Evolutionary conservation across 805 yeast genomes (phyloP), one percentile per base, ranked within the genome.

Genomic region (Myxozyma vanderwaltii): DNA sequence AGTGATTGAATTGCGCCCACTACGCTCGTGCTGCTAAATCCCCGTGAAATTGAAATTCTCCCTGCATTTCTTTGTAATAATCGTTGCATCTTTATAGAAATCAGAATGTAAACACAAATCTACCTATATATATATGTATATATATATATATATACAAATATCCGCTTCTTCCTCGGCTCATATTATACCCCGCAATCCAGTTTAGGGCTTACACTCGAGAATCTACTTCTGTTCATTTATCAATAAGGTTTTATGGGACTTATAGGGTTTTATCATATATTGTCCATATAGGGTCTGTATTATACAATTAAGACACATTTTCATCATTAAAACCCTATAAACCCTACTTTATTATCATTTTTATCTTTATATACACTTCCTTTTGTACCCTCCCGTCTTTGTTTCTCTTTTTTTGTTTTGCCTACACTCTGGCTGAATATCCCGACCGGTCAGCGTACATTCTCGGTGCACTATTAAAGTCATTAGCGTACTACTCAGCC

Each of bases 381-480:
- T 38, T 38, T 38, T 38, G 23, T 38, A n/a, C 43, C 43, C 21
- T n/a, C 10, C 15, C 43, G 13, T 38, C 17, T 38, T 38, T n/a
- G n/a, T n/a, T n/a, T n/a, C n/a, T n/a, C n/a, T n/a, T n/a, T n/a
- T n/a, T n/a, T n/a, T n/a, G n/a, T n/a, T n/a, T n/a, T n/a, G n/a
- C n/a, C 21, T 38, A 38, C 2, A 38, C 43, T 26, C 57, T 38
- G 19, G 67, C 69, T 35, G 80, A 74, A 15, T 79, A 76, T 5
- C 87, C 88, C 10, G 91, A 83, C 68, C 91, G 84, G 68, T 92
- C 97, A n/a, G 98, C 90, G 76, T 92, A 92, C 79, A 92, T 76
- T 77, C 99, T 86, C 56, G 98, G 99, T 17, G 69, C 69, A 53
- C 61, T 56, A 48, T 21, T 19, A 12, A 27, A 12, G 23, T n/a